Percentiles rank a stretch among this genome's conserved stretches.
phyloP scores from a whole-genome alignment of 768 basidiomycete genomes.

The Auriscalpium orientale region DNA sequence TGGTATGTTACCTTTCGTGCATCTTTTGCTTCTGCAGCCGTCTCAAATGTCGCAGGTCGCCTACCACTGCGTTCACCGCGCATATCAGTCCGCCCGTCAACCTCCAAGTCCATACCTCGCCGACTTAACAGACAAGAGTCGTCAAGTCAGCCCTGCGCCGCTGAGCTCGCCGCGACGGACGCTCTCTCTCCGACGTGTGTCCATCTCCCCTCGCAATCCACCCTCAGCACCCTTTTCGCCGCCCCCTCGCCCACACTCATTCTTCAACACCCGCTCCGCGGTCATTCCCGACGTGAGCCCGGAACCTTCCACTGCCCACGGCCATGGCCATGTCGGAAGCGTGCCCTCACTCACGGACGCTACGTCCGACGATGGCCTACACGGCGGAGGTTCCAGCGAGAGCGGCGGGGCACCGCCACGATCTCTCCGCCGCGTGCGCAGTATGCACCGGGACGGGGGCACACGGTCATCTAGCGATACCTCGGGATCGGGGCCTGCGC shows the following conservation, averaged over 20 bases:
- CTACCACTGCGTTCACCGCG: background rate
- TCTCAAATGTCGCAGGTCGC: background rate
- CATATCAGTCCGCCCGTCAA: background rate
- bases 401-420: background rate
- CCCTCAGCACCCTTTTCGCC: background rate
- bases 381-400: slow-evolving; percentile 1
- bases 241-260: slow-evolving; percentile 1
- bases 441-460: background rate
- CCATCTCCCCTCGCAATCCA: background rate
- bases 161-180: background rate
- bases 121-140: background rate
- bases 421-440: slow-evolving; percentile 2
- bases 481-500: background rate
- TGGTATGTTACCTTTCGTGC: slow-evolving; percentile 37
- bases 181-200: background rate
- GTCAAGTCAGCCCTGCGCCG: background rate
- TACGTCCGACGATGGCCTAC: slow-evolving; percentile 5
- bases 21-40: background rate
- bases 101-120: background rate
- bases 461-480: background rate
- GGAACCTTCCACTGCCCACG: background rate
- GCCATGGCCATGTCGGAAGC: background rate
- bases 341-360: background rate
- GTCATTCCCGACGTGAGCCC: slow-evolving; percentile 4
- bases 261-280: slow-evolving; percentile 4